Base-by-base conservation (phyloP, 306 rosid species). In the Malus sylvestris region DNA sequence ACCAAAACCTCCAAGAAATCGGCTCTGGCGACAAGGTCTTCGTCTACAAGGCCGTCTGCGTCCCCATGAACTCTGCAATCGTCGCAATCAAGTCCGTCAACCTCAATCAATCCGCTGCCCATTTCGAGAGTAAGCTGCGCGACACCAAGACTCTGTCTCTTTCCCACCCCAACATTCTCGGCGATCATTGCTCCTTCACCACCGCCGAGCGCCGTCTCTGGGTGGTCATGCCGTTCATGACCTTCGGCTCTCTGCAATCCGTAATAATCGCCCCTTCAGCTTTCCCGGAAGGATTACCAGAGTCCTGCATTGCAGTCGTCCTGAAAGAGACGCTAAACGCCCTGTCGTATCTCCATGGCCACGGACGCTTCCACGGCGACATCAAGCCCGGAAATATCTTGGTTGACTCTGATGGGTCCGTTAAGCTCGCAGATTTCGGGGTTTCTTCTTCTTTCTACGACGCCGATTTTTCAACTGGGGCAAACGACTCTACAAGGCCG, bases 151-250 rank as follows among this genome's bases (percentile, higher is more conserved):
- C 83, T 1, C 70, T 90, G 3, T 84, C 91, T 1, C 89, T 90
- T 45, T 86, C 84, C 11, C 98, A 90, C 72, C 91, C 90, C 0
- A 90, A 93, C 76, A 81, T 90, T 38, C 93, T 93, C 59, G 84
- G 78, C 33, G 87, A 91, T 5, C 90, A 86, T 49, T 89, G 96
- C 65, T 86, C 89, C 29, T 89, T 93, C 91, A 85, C 86, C 1
- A 86, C 83, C 0, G 80, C 55, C 19, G 55, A 78, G 33, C 80
- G 30, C 40, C 75, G 85, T 20, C 91, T 85, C 15, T 90, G 98
- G 98, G 95, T 91, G 15, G 90, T 91, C 10, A 91, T 91, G 91
- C 95, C 95, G 0, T 93, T 87, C 86, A 87, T 87, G 97, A 83
- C 90, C 4, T 89, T 81, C 4, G 96, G 96, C 1, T 93, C 95